Conservation (phyloP, 2,329 filamentous ascomycete species). For the Fusarium burgessii region DNA sequence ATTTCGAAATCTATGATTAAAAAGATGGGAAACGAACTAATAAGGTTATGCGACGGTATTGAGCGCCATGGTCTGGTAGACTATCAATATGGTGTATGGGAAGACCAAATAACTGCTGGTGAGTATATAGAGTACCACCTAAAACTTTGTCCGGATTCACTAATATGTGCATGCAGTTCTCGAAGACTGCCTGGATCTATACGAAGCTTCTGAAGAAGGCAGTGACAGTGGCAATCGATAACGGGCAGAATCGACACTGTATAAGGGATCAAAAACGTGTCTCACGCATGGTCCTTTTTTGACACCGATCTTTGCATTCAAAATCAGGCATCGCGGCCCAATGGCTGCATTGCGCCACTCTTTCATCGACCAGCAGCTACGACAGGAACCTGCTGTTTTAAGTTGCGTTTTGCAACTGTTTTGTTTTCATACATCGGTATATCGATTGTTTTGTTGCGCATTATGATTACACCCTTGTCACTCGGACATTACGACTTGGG, state of each 20-base stretch:
- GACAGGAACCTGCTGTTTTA: background rate
- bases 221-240: conserved; percentile 47
- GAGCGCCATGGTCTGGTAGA: conserved; percentile 95
- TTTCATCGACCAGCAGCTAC: conserved; percentile 11
- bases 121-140: conserved; percentile 51
- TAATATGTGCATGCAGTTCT: conserved; percentile 49
- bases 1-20: conserved; percentile 77
- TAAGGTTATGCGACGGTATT: conserved; percentile 85
- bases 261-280: background rate
- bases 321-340: conserved; percentile 19
- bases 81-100: conserved; percentile 96
- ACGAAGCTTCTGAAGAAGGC: conserved; percentile 55
- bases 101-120: conserved; percentile 90
- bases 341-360: conserved; percentile 23
- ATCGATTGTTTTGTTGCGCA: conserved; percentile 19
- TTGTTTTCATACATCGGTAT: conserved; percentile 16
- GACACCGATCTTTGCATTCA: conserved; percentile 11
- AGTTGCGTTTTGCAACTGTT: conserved; percentile 12
- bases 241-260: conserved; percentile 2
- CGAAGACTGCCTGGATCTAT: conserved; percentile 59
- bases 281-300: background rate
- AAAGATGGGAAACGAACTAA: conserved; percentile 83
- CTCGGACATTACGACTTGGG: conserved; percentile 10
- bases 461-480: conserved; percentile 22
- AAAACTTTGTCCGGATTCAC: conserved; percentile 1